phyloP scores from a whole-genome alignment of 2,329 filamentous ascomycete genomes.

The Zasmidium angulare region DNA sequence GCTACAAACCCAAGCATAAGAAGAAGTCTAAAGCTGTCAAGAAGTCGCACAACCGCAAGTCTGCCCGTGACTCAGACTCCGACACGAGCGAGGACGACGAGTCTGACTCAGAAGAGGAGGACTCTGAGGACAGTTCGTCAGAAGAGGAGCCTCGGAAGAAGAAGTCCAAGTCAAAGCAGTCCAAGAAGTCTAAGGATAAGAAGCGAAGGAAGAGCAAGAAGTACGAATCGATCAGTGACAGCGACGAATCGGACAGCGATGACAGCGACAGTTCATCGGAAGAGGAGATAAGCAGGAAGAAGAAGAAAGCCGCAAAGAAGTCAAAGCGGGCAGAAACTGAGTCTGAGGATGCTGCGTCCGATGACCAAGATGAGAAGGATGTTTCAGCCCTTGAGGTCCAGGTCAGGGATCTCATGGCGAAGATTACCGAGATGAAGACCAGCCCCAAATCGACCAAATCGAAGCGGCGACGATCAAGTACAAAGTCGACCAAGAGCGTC shows the following conservation, averaged over 20 bases:
- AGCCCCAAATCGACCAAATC: slow-evolving; percentile 16
- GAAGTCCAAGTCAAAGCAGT: slow-evolving; percentile 23
- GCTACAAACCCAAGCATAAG: slow-evolving; percentile 25
- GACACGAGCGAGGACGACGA: slow-evolving; percentile 15
- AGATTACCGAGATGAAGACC: slow-evolving; percentile 19
- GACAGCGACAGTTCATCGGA: slow-evolving; percentile 20
- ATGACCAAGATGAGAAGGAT: slow-evolving; percentile 16
- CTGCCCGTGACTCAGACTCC: slow-evolving; percentile 22
- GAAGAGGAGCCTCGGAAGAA: slow-evolving; percentile 26
- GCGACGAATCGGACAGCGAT: slow-evolving; percentile 20
- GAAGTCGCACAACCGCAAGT: slow-evolving; percentile 20
- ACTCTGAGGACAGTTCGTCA: slow-evolving; percentile 24
- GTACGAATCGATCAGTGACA: slow-evolving; percentile 14
- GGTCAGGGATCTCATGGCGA: slow-evolving; percentile 20
- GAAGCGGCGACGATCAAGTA: slow-evolving; percentile 22
- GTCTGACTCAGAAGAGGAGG: slow-evolving; percentile 16
- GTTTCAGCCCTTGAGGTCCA: slow-evolving; percentile 18
- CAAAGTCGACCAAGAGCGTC: slow-evolving; percentile 19
- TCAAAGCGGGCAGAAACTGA: slow-evolving; percentile 19
- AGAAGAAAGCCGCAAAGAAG: slow-evolving; percentile 24
- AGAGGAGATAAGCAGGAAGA: slow-evolving; percentile 21
- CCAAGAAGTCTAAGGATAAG: slow-evolving; percentile 24
- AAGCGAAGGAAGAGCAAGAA: slow-evolving; percentile 28
- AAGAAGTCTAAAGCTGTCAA: slow-evolving; percentile 21
- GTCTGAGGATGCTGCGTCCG: slow-evolving; percentile 18